Base-by-base conservation (phyloP, 1,284 basidiomycete species). In the Tilletia indica region DNA sequence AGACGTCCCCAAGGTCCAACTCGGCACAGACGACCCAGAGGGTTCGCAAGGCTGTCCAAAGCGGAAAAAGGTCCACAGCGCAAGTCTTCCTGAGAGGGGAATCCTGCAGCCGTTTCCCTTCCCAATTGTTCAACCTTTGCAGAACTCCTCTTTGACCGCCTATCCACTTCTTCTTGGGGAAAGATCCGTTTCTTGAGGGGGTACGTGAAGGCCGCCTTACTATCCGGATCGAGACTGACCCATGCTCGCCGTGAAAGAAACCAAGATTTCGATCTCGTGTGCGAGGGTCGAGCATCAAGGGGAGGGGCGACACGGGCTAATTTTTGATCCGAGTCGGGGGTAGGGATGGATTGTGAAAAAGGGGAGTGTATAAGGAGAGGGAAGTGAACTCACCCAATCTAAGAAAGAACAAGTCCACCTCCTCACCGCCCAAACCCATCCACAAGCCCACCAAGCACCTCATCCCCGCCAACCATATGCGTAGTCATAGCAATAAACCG, bases 401-500 rank as follows among this genome's bases (percentile, higher is more conserved):
- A 45, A 45, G 3, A 45, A 45, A 31, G 25, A 31, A 31, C 0
- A 31, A 31, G 25, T 31, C 25, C n/a, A 25, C 21, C 56, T 12
- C 34, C 34, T 34, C 39, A 38, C 16, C 34, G 34, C 34, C 34
- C 61, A 12, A 36, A 64, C 36, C 58, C 58, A 63, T 63, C 58
- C 58, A 63, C 58, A 21, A 64, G n/a, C 34, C 61, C 61, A 38
- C 61, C 61, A 2, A 64, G 12, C 0, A 64, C 34, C 31, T 64
- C 61, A 38, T 64, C 61, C 36, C 61, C 61, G 16, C 34, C 31
- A 19, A 64, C 61, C 61, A 64, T 39, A 21, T 64, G 61, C 12
- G 36, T 64, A 11, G 61, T 64, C 34, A 64, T 38, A 34, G 61
- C 61, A 11, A 83, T 68, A 45, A 79, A 83, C 2, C 82, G 51